These are phyloP conservation scores for Aspergillus versicolor DNA, from an alignment of 2,329 filamentous ascomycete genomes.

Conservation along the genomic window DNA sequence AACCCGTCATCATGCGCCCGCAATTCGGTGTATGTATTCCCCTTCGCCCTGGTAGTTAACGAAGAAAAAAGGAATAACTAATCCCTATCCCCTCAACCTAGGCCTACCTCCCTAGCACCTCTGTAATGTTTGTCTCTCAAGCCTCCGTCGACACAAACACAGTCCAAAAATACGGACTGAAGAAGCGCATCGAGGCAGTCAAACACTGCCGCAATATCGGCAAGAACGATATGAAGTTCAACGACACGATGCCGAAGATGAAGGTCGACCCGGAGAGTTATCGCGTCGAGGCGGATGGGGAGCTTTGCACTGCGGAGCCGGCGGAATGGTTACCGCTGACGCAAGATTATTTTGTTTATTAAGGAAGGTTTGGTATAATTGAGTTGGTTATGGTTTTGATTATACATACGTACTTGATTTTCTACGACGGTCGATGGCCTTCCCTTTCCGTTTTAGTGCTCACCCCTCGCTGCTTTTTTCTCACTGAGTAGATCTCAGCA, in stretches of 20 bases:
- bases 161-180: slow-evolving; percentile 70
- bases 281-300: slow-evolving; percentile 78
- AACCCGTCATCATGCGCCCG: slow-evolving; percentile 77
- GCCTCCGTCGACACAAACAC: slow-evolving; percentile 66
- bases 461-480: no score
- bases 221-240: slow-evolving; percentile 90
- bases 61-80: background rate
- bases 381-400: background rate
- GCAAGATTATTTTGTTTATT: slow-evolving; percentile 50
- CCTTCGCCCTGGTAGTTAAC: background rate
- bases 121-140: slow-evolving; percentile 79
- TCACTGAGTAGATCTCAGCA: no score
- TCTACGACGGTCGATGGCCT: no score
- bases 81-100: slow-evolving; percentile 10
- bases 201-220: slow-evolving; percentile 70
- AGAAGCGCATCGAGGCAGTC: slow-evolving; percentile 78
- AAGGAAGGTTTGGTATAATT: background rate
- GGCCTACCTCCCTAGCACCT: slow-evolving; percentile 67
- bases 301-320: slow-evolving; percentile 71
- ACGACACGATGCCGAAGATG: slow-evolving; percentile 81
- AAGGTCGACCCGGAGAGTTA: slow-evolving; percentile 90
- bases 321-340: slow-evolving; percentile 70
- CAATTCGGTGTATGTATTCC: slow-evolving; percentile 67
- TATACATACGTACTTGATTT: no score
- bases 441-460: no score